A percentile compares a stretch with the other conserved stretches of the same genome.
Conservation (phyloP, 169 alveolate genomes). For the Eimeria sp. region DNA sequence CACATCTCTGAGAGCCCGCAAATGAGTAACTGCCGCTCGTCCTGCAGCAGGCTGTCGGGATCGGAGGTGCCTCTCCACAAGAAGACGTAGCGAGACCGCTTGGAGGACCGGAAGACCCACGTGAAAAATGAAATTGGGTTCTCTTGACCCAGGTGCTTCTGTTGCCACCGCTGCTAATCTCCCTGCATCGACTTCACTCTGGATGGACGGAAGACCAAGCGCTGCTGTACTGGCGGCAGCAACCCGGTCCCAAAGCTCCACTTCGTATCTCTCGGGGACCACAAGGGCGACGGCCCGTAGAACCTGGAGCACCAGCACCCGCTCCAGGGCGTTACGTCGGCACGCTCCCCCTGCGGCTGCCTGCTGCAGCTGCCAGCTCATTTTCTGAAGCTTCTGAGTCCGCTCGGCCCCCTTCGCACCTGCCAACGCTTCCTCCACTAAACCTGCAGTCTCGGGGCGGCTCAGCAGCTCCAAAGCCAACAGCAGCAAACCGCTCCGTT, state of each 20-base stretch:
- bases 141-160: background rate
- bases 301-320: conserved; percentile 47
- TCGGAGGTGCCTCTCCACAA: conserved; percentile 51
- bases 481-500: conserved; percentile 47
- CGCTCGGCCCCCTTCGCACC: background rate
- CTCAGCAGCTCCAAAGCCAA: conserved; percentile 34
- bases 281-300: conserved; percentile 24
- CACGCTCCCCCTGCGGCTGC: background rate
- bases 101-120: conserved; percentile 64
- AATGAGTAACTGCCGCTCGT: conserved; percentile 19
- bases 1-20: background rate
- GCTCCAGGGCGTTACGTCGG: background rate
- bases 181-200: background rate
- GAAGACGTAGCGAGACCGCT: conserved; percentile 43
- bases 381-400: background rate
- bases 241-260: conserved; percentile 19
- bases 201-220: background rate
- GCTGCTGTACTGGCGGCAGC: conserved; percentile 31
- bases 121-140: background rate
- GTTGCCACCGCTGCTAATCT: background rate
- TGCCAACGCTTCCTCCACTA: conserved; percentile 29
- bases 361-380: background rate
- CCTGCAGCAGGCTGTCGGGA: background rate
- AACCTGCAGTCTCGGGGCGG: conserved; percentile 42
- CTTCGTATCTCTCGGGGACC: background rate